phyloP scores from a whole-genome alignment of 2,329 filamentous ascomycete species.

The Madurella fahalii region DNA sequence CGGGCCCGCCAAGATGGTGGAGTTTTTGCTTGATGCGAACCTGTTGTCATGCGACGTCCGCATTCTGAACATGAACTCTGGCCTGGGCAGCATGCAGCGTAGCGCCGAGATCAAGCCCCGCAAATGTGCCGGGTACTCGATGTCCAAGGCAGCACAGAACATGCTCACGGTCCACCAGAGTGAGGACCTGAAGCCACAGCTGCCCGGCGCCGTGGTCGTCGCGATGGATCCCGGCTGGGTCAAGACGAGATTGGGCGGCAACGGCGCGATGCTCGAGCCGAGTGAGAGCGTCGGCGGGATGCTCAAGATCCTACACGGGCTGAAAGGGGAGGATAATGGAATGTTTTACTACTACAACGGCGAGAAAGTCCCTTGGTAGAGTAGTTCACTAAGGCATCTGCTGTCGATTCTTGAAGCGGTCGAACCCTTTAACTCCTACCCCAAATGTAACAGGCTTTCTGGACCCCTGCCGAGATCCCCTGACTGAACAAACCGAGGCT shows the following conservation, averaged over 20 bases:
- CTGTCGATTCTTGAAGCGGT: background rate
- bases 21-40: slow-evolving; percentile 32
- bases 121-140: slow-evolving; percentile 31
- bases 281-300: slow-evolving; percentile 45
- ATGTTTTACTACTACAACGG: slow-evolving; percentile 25
- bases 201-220: slow-evolving; percentile 29
- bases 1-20: slow-evolving; percentile 42
- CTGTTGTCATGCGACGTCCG: slow-evolving; percentile 28
- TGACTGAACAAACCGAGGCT: no score
- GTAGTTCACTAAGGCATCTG: background rate
- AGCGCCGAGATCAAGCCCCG: slow-evolving; percentile 30
- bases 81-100: slow-evolving; percentile 34
- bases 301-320: slow-evolving; percentile 67
- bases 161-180: slow-evolving; percentile 29
- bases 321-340: slow-evolving; percentile 50
- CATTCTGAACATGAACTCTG: slow-evolving; percentile 41
- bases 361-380: slow-evolving; percentile 26
- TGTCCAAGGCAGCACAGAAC: slow-evolving; percentile 34
- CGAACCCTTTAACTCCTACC: no score
- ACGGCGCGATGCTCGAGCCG: slow-evolving; percentile 27
- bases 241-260: slow-evolving; percentile 33
- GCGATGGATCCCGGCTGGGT: slow-evolving; percentile 35
- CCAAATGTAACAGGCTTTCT: no score
- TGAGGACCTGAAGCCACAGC: slow-evolving; percentile 25
- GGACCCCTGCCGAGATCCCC: no score